Percentiles rank a stretch among this genome's conserved stretches.
phyloP scores from a whole-genome alignment of 116 monocot species.

The Phalaenopsis hybrid region DNA sequence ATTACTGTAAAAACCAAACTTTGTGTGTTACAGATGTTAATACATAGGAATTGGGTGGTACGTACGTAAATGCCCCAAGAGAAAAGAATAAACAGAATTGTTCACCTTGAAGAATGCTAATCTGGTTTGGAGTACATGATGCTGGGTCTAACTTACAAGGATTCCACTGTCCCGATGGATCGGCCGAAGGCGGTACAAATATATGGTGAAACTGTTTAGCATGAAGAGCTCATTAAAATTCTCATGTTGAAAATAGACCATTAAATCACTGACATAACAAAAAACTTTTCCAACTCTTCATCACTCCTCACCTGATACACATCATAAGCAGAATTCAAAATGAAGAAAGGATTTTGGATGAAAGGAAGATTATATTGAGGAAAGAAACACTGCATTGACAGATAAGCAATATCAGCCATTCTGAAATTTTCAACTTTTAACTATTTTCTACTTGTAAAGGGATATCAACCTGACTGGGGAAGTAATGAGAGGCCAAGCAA shows the following conservation, averaged over 20 bases:
- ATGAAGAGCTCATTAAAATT: neutral
- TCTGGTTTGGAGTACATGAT: conserved; percentile 44
- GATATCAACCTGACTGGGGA: conserved; percentile 30
- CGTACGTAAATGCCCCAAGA: too few relatives aligned
- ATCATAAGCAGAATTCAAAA: conserved; percentile 90
- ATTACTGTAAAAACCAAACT: too few relatives aligned
- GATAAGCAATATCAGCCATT: neutral
- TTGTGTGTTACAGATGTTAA: too few relatives aligned
- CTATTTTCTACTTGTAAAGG: neutral
- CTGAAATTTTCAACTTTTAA: neutral
- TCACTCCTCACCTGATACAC: conserved; percentile 64
- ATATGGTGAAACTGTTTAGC: conserved; percentile 59
- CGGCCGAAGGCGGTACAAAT: conserved; percentile 68
- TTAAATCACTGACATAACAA: neutral
- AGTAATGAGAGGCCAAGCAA: conserved; percentile 24
- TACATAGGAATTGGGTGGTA: too few relatives aligned
- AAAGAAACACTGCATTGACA: conserved; percentile 74
- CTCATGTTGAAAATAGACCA: neutral
- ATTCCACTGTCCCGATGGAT: conserved; percentile 50
- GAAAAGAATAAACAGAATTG: neutral
- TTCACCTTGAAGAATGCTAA: conserved; percentile 59
- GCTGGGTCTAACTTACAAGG: conserved; percentile 47
- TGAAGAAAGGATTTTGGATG: conserved; percentile 76
- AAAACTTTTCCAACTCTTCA: conserved; percentile 9
- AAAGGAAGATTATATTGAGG: conserved; percentile 55